phyloP scores from a whole-genome alignment of 1,139 yeast species.

The Taphrina deformans region DNA sequence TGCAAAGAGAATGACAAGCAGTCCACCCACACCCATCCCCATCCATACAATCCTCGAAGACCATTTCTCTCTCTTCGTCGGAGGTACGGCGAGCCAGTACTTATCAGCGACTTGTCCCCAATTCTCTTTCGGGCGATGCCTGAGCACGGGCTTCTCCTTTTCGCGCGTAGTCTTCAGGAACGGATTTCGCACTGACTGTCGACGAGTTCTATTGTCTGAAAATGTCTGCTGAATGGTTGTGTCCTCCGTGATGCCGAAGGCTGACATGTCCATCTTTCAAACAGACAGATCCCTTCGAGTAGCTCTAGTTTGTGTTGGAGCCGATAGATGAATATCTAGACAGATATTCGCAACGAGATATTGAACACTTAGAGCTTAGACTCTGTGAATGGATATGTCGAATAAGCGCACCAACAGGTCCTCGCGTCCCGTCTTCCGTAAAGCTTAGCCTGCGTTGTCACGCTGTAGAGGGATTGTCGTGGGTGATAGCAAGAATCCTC shows the following conservation, averaged over 20 bases:
- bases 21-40: slow-evolving; percentile 16
- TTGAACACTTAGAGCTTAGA: no score
- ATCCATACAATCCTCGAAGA: slow-evolving; percentile 11
- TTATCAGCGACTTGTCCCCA: slow-evolving; percentile 29
- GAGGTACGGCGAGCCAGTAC: slow-evolving; percentile 18
- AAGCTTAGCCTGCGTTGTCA: no score
- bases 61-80: slow-evolving; percentile 15
- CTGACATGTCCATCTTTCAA: not conserved
- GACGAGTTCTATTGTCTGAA: not conserved
- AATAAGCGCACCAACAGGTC: no score
- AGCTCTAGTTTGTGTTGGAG: no score
- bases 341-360: no score
- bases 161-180: slow-evolving; percentile 19
- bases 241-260: not conserved
- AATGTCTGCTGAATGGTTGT: not conserved
- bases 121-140: slow-evolving; percentile 5
- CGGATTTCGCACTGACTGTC: slow-evolving; percentile 9
- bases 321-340: no score
- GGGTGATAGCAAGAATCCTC: not conserved
- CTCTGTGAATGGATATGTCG: no score
- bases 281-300: no score
- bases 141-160: slow-evolving; percentile 22
- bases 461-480: no score
- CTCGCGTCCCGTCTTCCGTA: no score
- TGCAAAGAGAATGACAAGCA: slow-evolving; percentile 3